A percentile compares a stretch with the other conserved stretches of the same genome.
phyloP scores from a whole-genome alignment of 768 basidiomycete species.

The Megacollybia marginata region DNA sequence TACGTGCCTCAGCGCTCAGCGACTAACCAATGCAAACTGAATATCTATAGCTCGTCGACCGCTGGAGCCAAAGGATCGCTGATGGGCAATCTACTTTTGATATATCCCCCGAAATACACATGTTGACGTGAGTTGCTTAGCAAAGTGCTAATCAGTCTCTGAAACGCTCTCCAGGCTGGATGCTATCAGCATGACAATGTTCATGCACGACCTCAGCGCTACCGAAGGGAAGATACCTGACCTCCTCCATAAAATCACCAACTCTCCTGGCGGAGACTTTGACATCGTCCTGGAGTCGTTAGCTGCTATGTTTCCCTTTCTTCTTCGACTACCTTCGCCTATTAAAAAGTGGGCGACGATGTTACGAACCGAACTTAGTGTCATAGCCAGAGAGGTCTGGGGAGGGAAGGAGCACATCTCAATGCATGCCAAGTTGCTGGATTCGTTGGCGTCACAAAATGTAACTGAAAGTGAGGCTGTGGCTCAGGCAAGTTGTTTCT shows the following conservation, averaged over 20 bases:
- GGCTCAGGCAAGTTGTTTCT: slow-evolving; percentile 2
- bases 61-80: too few relatives aligned
- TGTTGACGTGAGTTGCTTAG: too few relatives aligned
- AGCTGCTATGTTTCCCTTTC: slow-evolving; percentile 1
- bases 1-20: too few relatives aligned
- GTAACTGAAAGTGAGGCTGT: slow-evolving; percentile 2
- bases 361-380: slow-evolving; percentile 3
- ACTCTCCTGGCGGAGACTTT: slow-evolving; percentile 1
- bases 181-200: slow-evolving; percentile 8
- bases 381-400: slow-evolving; percentile 7
- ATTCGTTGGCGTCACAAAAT: not conserved
- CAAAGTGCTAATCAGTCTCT: too few relatives aligned
- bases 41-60: too few relatives aligned
- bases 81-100: too few relatives aligned
- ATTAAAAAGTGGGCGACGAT: slow-evolving; percentile 3
- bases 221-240: slow-evolving; percentile 1
- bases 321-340: slow-evolving; percentile 4
- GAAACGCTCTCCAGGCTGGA: not conserved
- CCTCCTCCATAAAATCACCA: slow-evolving; percentile 6
- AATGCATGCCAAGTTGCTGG: slow-evolving; percentile 7
- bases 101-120: too few relatives aligned
- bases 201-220: slow-evolving; percentile 2
- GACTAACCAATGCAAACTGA: too few relatives aligned
- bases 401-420: not conserved
- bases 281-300: not conserved